phyloP scores from a whole-genome alignment of 2,329 filamentous ascomycete genomes.

The Trichoderma hamatum region DNA sequence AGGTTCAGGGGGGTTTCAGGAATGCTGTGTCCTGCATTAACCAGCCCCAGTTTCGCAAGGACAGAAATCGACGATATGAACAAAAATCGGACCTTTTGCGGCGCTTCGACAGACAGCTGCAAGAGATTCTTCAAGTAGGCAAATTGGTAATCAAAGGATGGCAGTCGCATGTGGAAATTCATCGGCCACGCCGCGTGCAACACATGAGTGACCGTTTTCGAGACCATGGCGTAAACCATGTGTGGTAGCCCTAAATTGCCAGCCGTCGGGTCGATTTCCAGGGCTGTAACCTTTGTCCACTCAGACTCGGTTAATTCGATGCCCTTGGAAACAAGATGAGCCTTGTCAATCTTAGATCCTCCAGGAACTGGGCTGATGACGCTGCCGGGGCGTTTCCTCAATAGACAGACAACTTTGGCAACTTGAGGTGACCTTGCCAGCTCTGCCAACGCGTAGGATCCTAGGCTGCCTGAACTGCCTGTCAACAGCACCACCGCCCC shows the following conservation, averaged over 20 bases:
- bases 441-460: constrained; percentile 28
- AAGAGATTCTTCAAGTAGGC: constrained; percentile 30
- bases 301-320: constrained; percentile 18
- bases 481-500: constrained; percentile 30
- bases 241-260: constrained; percentile 29
- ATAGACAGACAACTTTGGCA: constrained; percentile 24
- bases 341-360: neutral
- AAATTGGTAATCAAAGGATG: constrained; percentile 32
- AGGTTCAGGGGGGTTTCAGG: constrained; percentile 27
- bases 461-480: constrained; percentile 31
- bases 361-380: neutral
- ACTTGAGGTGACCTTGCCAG: constrained; percentile 28
- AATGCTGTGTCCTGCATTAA: constrained; percentile 23
- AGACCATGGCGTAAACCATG: constrained; percentile 26
- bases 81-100: constrained; percentile 32
- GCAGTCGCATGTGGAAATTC: constrained; percentile 32
- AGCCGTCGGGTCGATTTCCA: constrained; percentile 29
- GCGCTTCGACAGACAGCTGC: constrained; percentile 26
- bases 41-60: constrained; percentile 29
- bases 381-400: neutral
- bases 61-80: constrained; percentile 40
- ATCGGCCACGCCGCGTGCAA: constrained; percentile 35
- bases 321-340: neutral
- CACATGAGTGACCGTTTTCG: constrained; percentile 30
- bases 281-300: constrained; percentile 28